These are phyloP conservation scores for Wakefieldia striispora DNA, from an alignment of 768 basidiomycete species.

Conservation along the genomic window DNA sequence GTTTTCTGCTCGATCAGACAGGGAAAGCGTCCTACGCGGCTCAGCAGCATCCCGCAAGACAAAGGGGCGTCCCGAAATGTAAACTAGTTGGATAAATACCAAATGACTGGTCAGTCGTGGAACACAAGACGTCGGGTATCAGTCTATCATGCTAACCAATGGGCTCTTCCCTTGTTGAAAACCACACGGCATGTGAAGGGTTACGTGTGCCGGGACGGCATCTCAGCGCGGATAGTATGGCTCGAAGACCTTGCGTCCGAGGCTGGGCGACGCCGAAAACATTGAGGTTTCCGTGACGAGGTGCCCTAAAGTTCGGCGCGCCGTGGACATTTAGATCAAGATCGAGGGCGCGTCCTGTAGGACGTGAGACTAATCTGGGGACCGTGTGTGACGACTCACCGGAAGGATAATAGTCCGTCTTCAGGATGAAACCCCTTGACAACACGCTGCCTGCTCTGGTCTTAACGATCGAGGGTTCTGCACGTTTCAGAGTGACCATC, in stretches of 20 bases:
- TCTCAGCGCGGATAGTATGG: slow-evolving; percentile 81
- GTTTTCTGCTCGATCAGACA: slow-evolving; percentile 94
- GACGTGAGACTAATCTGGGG: slow-evolving; percentile 1
- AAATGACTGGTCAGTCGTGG: slow-evolving; percentile 3
- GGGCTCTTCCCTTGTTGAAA: slow-evolving; percentile 95
- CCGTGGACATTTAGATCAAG: slow-evolving; percentile 91
- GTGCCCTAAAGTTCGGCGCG: slow-evolving; percentile 92
- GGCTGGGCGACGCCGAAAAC: slow-evolving; percentile 97
- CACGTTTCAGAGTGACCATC: slow-evolving; percentile 59
- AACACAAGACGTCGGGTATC: neutral
- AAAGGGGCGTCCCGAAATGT: slow-evolving; percentile 90
- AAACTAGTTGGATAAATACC: slow-evolving; percentile 43
- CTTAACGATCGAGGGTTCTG: slow-evolving; percentile 76
- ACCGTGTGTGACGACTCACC: slow-evolving; percentile 37
- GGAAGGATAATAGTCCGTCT: slow-evolving; percentile 88
- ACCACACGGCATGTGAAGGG: slow-evolving; percentile 85
- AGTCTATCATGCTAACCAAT: slow-evolving; percentile 54
- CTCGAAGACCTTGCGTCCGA: slow-evolving; percentile 85
- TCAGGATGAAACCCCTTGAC: slow-evolving; percentile 87
- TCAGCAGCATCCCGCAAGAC: slow-evolving; percentile 86
- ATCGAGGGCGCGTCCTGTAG: slow-evolving; percentile 78
- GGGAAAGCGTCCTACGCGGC: slow-evolving; percentile 70
- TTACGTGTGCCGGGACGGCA: slow-evolving; percentile 63
- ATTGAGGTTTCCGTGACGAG: slow-evolving; percentile 74
- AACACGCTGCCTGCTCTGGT: slow-evolving; percentile 81